Evolutionary conservation across 768 basidiomycete species (phyloP).

Genomic region (Dendrothele bispora): DNA sequence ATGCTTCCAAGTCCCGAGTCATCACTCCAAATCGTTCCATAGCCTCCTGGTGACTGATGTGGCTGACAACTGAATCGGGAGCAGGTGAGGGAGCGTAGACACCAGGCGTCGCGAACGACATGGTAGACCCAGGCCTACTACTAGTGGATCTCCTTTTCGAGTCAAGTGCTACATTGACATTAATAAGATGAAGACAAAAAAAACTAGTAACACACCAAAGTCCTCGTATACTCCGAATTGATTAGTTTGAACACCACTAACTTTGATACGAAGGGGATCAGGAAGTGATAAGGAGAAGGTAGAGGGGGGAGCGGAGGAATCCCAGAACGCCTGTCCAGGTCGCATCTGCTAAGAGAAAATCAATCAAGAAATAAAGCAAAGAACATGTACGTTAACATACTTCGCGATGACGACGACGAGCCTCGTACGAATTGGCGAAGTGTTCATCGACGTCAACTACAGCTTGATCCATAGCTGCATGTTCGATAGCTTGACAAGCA

Average conservation of each 20-base stretch:
- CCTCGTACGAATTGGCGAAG: constrained; percentile 79
- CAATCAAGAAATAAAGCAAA: background rate
- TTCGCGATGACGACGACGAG: constrained; percentile 85
- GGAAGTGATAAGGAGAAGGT: constrained; percentile 76
- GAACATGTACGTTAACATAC: constrained; percentile 35
- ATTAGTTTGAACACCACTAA: constrained; percentile 75
- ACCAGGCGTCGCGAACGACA: constrained; percentile 55
- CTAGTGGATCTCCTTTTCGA: constrained; percentile 57
- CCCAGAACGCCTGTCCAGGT: constrained; percentile 83
- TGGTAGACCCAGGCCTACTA: constrained; percentile 70
- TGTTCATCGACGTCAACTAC: constrained; percentile 91
- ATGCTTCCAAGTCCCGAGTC: constrained; percentile 74
- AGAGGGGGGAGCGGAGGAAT: constrained; percentile 69
- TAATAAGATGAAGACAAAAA: constrained; percentile 11
- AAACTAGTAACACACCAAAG: constrained; percentile 56
- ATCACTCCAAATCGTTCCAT: constrained; percentile 85
- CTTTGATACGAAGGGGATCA: constrained; percentile 84
- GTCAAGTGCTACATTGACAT: constrained; percentile 43
- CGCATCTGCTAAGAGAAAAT: constrained; percentile 50
- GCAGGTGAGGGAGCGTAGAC: constrained; percentile 64
- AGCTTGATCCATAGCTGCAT: constrained; percentile 96
- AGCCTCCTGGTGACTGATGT: constrained; percentile 71
- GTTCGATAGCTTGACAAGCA: constrained; percentile 93
- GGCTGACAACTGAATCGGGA: constrained; percentile 48
- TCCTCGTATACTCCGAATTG: constrained; percentile 95